A percentile compares a stretch with the other conserved stretches of the same genome.
These are phyloP conservation scores for Stagonosporopsis rhizophila DNA, from an alignment of 2,329 filamentous ascomycete genomes.

Conservation along the genomic window DNA sequence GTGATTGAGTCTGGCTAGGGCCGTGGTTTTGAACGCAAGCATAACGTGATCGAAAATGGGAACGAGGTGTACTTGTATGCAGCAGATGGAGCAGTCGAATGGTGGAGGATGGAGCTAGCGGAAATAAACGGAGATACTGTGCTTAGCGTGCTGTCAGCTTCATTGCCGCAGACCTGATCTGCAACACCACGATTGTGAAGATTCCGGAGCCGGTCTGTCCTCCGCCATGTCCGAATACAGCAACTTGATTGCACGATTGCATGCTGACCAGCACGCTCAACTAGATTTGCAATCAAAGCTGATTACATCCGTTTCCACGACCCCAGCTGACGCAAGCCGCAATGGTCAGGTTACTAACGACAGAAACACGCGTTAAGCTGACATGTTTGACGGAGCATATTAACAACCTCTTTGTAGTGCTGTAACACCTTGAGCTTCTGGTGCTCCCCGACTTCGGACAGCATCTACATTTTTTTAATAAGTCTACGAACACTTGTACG, in stretches of 20 bases:
- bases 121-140: constrained; percentile 12
- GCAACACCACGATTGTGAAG: neutral
- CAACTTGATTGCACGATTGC: neutral
- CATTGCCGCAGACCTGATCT: neutral
- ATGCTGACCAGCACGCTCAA: too few species aligned
- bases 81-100: neutral
- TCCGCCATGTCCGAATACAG: neutral
- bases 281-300: too few species aligned
- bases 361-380: too few species aligned
- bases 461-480: too few species aligned
- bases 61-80: constrained; percentile 4
- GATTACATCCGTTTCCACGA: too few species aligned
- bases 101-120: neutral
- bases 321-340: too few species aligned
- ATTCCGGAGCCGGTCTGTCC: neutral
- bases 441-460: too few species aligned
- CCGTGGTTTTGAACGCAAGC: constrained; percentile 6
- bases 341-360: too few species aligned
- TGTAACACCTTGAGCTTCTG: too few species aligned
- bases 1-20: constrained; percentile 22
- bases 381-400: too few species aligned
- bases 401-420: too few species aligned
- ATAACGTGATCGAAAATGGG: neutral
- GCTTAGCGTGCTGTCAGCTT: neutral
- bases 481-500: too few species aligned